Conservation (phyloP, 345 rosid genomes). For the Syzygium aqueum region DNA sequence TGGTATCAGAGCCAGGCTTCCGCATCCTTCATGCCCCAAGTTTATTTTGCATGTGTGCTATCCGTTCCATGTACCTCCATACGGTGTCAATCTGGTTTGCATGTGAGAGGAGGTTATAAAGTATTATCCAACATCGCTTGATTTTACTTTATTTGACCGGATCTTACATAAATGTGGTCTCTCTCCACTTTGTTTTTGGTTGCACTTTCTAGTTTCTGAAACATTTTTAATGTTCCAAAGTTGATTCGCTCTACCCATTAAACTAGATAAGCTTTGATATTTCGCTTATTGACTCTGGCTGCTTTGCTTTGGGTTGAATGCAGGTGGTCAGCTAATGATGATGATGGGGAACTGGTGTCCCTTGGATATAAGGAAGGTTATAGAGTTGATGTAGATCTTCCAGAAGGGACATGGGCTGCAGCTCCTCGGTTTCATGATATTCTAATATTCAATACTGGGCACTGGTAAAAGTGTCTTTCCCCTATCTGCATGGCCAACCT, state of each 20-base stretch:
- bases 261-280: neutral
- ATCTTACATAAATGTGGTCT: neutral
- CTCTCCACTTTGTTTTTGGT: neutral
- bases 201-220: neutral
- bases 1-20: neutral
- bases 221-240: neutral
- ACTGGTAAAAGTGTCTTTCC: conserved; percentile 40
- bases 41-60: neutral
- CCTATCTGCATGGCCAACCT: neutral
- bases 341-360: conserved; percentile 63
- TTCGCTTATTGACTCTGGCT: neutral
- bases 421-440: conserved; percentile 77
- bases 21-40: neutral
- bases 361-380: conserved; percentile 86
- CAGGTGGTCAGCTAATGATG: conserved; percentile 66
- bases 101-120: neutral
- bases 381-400: conserved; percentile 85
- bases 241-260: neutral
- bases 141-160: neutral
- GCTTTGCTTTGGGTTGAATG: conserved; percentile 4
- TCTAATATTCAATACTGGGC: conserved; percentile 79
- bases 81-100: neutral
- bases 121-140: neutral
- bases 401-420: conserved; percentile 72
- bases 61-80: neutral